A percentile compares a stretch with the other conserved stretches of the same genome.
Evolutionary conservation across 495 filamentous ascomycete species (phyloP).

Genomic region (Penicillium turbatum): DNA sequence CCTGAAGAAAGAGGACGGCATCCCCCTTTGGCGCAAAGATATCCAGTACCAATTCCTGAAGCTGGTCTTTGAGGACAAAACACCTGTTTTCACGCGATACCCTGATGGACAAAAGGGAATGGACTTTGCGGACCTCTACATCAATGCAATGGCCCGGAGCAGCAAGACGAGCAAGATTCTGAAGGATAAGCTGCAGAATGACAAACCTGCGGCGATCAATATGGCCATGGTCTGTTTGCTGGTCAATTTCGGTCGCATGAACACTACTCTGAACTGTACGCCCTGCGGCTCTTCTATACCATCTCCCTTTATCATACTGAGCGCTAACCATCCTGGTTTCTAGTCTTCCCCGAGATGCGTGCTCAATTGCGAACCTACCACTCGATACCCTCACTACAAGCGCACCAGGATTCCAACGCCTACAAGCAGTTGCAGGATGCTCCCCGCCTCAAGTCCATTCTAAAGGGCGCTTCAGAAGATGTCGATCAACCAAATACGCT

Average conservation of each 20-base stretch:
- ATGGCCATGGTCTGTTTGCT: slow-evolving; percentile 99
- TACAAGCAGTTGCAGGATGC: slow-evolving; percentile 99
- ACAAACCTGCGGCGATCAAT: slow-evolving; percentile 84
- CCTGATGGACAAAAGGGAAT: slow-evolving; percentile 63
- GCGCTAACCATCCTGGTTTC: slow-evolving; percentile 26
- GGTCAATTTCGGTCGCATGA: slow-evolving; percentile 97
- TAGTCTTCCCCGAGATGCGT: slow-evolving; percentile 99
- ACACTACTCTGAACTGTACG: slow-evolving; percentile 95
- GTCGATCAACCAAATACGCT: slow-evolving; percentile 79
- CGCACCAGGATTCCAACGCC: slow-evolving; percentile 87
- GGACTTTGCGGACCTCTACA: slow-evolving; percentile 93
- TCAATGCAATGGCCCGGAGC: slow-evolving; percentile 96
- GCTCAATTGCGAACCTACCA: slow-evolving; percentile 97
- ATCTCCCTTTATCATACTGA: slow-evolving; percentile 11
- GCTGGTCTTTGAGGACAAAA: slow-evolving; percentile 82
- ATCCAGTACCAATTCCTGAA: slow-evolving; percentile 96
- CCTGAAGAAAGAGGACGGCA: slow-evolving; percentile 95
- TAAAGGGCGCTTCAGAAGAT: slow-evolving; percentile 96
- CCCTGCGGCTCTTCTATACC: background rate
- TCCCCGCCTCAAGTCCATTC: slow-evolving; percentile 89
- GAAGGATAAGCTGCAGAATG: slow-evolving; percentile 91
- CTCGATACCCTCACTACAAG: slow-evolving; percentile 93
- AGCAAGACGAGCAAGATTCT: slow-evolving; percentile 99
- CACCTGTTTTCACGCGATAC: slow-evolving; percentile 82
- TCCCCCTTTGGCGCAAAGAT: slow-evolving; percentile 93